Evolutionary conservation across 768 basidiomycete species (phyloP), one percentile per base, ranked within the genome.

Genomic region (Tephrocybe sp.): DNA sequence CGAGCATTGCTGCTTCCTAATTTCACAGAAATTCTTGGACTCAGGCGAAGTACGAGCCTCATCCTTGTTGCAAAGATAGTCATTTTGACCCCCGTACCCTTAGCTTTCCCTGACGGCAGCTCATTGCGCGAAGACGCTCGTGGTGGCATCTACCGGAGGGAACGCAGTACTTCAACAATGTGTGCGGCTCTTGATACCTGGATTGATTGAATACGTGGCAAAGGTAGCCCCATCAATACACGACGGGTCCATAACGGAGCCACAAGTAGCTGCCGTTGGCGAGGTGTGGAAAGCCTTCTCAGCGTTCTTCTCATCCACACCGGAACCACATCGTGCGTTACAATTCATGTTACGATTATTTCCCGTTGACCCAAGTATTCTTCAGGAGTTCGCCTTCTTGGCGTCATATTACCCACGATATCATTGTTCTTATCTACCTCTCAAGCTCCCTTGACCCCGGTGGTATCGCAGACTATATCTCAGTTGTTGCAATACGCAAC

Each of bases 51-150:
- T 91, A 56, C 29, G 10, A 33, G 22, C 27, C 19, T 15, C 19
- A 34, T 38, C 36, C 30, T 50, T 21, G 16, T 9, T n/a, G 11
- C 15, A 11, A 40, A 9, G 3, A 31, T 22, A 34, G 13, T 34
- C 8, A 34, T 16, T 12, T 8, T 16, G 8, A 34, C 16, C 16
- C 25, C 18, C 39, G n/a, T n/a, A n/a, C n/a, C n/a, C n/a, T n/a
- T n/a, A 97, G 91, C 72, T 84, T 33, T 83, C 88, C 1, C 64
- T 91, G n/a, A 90, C 89, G 2, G 93, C 94, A 1, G 81, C 87
- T 2, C 92, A 98, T 58, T 97, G 95, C 59, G 82, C 88, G 1
- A 90, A 88, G 61, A 94, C 94, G 0, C 69, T 97, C 34, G 76
- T 91, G 29, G 64, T 80, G 4, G 84, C 94, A 2, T 86, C 91